Evolutionary conservation across 805 yeast genomes (phyloP), one percentile per base, ranked within the genome.

Genomic region (Yamadazyma sp.): DNA sequence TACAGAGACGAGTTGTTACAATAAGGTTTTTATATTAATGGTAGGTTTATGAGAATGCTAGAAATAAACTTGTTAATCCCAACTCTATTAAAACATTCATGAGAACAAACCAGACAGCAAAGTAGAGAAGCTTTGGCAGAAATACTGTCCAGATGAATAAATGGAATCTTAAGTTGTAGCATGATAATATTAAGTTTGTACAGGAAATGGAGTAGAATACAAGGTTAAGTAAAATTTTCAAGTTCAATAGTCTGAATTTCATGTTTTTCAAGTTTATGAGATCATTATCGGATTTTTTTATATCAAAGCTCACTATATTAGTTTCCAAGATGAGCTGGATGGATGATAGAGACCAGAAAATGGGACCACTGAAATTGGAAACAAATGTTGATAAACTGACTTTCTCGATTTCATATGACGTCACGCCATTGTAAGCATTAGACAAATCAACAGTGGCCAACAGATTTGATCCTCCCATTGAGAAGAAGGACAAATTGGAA

Each of bases 81-180:
- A 51, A 38, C 48, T 37, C 80, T 37, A 37, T 64, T 29, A 50
- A 59, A 60, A 70, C 37, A 37, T 64, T 61, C 32, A 80, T 65
- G 30, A 78, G 64, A 3, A 76, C 38, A 21, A 74, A 64, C 98
- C 98, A 93, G 3, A 81, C 80, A 2, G 79, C 77, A 47, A 82
- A 81, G 56, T 83, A 93, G 23, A 95, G 71, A 4, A 93, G 58
- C 53, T 90, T 91, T 1, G 99, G 99, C 35, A 95, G 85, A 64
- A 93, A 93, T 6, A 93, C 99, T 2, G 98, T 90, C 99, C 99
- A 93, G 7, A 93, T 84, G 56, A 93, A 93, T 40, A 93, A 67
- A 58, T 93, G 99, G 53, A 82, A 84, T 48, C 95, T 71, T 48
- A 90, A 70, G 14, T 75, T 67, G 35, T 73, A 71, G 57, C 98